Percentiles rank a stretch among this genome's conserved stretches.
phyloP scores from a whole-genome alignment of 2,329 filamentous ascomycete genomes.

The Neonectria faginata region DNA sequence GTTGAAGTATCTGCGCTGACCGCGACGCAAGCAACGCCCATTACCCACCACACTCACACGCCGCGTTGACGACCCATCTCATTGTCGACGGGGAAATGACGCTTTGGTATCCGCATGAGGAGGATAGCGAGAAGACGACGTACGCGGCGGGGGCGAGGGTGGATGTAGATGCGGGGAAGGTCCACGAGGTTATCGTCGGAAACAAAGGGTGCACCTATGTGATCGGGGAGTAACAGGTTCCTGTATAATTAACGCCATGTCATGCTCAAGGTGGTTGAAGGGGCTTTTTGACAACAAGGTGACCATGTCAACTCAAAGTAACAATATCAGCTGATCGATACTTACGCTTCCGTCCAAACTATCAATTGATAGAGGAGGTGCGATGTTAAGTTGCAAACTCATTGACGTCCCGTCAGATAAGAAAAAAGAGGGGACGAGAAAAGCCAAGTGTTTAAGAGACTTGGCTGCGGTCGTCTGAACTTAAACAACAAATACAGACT shows the following conservation, averaged over 20 bases:
- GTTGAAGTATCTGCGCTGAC: conserved; percentile 9
- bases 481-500: background rate
- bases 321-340: background rate
- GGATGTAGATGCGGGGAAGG: conserved; percentile 72
- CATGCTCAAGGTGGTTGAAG: background rate
- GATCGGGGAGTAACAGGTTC: conserved; percentile 63
- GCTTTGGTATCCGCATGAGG: conserved; percentile 73
- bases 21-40: conserved; percentile 67
- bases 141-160: conserved; percentile 71
- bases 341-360: background rate
- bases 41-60: conserved; percentile 76
- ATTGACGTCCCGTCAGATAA: background rate
- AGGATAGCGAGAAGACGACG: conserved; percentile 65
- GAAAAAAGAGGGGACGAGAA: background rate
- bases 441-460: background rate
- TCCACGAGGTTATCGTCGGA: conserved; percentile 79
- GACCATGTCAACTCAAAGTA: background rate
- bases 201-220: conserved; percentile 75
- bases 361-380: background rate
- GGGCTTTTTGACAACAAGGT: too few relatives aligned
- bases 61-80: conserved; percentile 75
- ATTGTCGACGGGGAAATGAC: conserved; percentile 74
- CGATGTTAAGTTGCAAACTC: background rate
- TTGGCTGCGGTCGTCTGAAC: background rate
- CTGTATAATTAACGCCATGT: background rate